phyloP scores from a whole-genome alignment of 768 basidiomycete genomes.

The Phaeotremella fagi region DNA sequence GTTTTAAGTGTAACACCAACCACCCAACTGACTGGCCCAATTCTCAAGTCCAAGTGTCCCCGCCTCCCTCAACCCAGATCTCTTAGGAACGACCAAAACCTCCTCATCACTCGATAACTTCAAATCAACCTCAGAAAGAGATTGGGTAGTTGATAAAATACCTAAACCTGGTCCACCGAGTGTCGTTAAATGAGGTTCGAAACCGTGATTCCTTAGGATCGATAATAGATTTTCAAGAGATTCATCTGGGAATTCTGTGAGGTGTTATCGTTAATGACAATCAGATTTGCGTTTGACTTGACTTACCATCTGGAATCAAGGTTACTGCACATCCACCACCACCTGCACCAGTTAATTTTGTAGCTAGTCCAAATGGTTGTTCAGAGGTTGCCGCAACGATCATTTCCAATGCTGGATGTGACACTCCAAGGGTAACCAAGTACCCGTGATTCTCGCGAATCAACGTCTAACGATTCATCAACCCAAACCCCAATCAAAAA shows the following conservation, averaged over 20 bases:
- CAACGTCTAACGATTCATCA: slow-evolving; percentile 55
- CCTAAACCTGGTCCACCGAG: slow-evolving; percentile 93
- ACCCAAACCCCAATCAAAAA: background rate
- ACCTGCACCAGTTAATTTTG: slow-evolving; percentile 88
- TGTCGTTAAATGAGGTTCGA: slow-evolving; percentile 79
- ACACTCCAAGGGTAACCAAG: slow-evolving; percentile 79
- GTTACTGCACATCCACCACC: slow-evolving; percentile 98
- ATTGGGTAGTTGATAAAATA: slow-evolving; percentile 49
- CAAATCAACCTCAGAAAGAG: background rate
- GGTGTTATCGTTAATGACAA: background rate
- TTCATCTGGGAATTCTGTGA: slow-evolving; percentile 65
- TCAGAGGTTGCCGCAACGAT: slow-evolving; percentile 67
- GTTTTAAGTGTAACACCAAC: slow-evolving; percentile 17
- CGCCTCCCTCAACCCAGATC: slow-evolving; percentile 29
- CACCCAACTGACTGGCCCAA: slow-evolving; percentile 32
- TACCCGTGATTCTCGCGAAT: slow-evolving; percentile 86
- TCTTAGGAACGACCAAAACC: slow-evolving; percentile 32
- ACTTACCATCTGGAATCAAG: slow-evolving; percentile 83
- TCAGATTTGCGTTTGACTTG: background rate
- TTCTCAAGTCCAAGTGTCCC: slow-evolving; percentile 19
- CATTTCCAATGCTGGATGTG: slow-evolving; percentile 78
- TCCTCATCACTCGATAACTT: slow-evolving; percentile 4
- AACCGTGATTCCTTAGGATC: slow-evolving; percentile 61
- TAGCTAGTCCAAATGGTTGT: slow-evolving; percentile 65
- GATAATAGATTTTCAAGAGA: slow-evolving; percentile 59